phyloP scores from a whole-genome alignment of 164 flowering plant species.

The Nymphaea thermarum region DNA sequence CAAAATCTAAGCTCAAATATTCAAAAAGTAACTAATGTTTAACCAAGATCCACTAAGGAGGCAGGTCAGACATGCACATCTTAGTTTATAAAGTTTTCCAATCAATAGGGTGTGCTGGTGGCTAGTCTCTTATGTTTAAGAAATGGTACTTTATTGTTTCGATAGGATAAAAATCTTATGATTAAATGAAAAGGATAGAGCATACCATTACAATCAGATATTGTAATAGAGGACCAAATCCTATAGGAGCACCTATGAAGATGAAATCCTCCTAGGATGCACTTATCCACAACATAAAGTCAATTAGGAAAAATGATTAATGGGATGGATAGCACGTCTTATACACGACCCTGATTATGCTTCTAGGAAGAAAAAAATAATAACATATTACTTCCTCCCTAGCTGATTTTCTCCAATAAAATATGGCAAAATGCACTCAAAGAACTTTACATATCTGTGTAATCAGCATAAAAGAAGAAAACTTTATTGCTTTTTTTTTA shows the following conservation, averaged over 20 bases:
- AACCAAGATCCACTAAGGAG: too few relatives aligned
- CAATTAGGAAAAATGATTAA: not conserved
- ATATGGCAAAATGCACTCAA: constrained; percentile 72
- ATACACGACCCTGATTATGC: too few relatives aligned
- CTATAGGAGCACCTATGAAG: constrained; percentile 95
- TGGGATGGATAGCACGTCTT: not conserved
- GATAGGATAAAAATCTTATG: too few relatives aligned
- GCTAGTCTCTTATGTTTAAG: too few relatives aligned
- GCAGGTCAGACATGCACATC: too few relatives aligned
- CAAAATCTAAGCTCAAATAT: too few relatives aligned
- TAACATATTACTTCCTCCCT: constrained; percentile 59
- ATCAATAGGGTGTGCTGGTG: too few relatives aligned
- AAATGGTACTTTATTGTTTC: too few relatives aligned
- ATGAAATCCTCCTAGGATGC: constrained; percentile 96
- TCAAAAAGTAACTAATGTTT: too few relatives aligned
- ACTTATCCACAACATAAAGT: constrained; percentile 30
- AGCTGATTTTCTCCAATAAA: constrained; percentile 92
- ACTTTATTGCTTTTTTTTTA: not conserved
- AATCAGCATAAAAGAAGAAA: not conserved
- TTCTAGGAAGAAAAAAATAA: not conserved
- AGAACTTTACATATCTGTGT: constrained; percentile 93
- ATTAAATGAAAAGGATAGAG: too few relatives aligned
- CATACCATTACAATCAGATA: constrained; percentile 84
- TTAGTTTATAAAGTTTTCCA: too few relatives aligned
- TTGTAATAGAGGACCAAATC: constrained; percentile 88